These are phyloP conservation scores for Chalciporus piperatoides DNA, from an alignment of 1,284 basidiomycete genomes.

Conservation along the genomic window DNA sequence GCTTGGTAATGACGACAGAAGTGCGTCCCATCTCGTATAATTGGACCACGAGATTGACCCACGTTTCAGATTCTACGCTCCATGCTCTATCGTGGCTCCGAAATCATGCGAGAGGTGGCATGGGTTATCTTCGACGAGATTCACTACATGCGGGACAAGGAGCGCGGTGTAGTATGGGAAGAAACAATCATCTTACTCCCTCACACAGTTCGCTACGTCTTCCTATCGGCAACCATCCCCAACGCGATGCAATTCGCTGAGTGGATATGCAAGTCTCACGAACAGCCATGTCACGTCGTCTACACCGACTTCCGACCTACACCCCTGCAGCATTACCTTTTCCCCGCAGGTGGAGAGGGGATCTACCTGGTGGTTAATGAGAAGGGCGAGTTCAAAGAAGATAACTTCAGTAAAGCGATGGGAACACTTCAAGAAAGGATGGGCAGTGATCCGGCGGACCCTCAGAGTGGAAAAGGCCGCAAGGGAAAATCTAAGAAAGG, in stretches of 20 bases:
- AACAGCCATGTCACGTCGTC: conserved; percentile 98
- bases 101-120: conserved; percentile 99
- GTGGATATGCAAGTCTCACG: conserved; percentile 97
- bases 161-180: conserved; percentile 85
- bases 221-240: conserved; percentile 99
- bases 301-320: conserved; percentile 99
- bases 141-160: conserved; percentile 99
- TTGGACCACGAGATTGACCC: neutral
- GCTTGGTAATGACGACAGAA: conserved; percentile 99
- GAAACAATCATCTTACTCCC: conserved; percentile 97
- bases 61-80: conserved; percentile 85
- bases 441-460: conserved; percentile 93
- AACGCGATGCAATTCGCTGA: conserved; percentile 99
- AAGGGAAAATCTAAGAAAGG: conserved; percentile 92
- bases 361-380: conserved; percentile 99
- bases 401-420: conserved; percentile 99
- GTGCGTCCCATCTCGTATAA: conserved; percentile 41
- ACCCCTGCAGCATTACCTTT: conserved; percentile 97
- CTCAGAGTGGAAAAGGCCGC: conserved; percentile 74
- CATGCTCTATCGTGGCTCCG: conserved; percentile 98
- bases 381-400: conserved; percentile 94
- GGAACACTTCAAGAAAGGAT: conserved; percentile 80
- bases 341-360: conserved; percentile 94
- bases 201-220: conserved; percentile 95
- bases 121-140: conserved; percentile 99